These are phyloP conservation scores for Dendryphion nanum DNA, from an alignment of 2,329 filamentous ascomycete genomes.

Conservation along the genomic window DNA sequence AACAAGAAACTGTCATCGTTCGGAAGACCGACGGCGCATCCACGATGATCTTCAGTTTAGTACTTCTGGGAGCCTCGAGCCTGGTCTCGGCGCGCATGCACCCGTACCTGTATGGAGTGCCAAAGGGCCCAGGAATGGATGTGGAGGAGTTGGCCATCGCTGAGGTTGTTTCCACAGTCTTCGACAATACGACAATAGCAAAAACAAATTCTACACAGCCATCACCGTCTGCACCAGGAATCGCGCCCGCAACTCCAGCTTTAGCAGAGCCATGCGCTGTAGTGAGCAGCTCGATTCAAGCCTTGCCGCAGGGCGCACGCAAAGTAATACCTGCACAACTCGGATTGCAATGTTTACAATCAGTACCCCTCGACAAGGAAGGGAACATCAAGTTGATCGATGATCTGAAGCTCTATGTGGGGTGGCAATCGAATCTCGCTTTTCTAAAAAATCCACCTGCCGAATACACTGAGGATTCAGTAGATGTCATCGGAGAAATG, in stretches of 20 bases:
- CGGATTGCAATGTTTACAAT: conserved; percentile 32
- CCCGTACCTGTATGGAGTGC: conserved; percentile 35
- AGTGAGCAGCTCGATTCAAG: conserved; percentile 24
- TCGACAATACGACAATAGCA: conserved; percentile 11
- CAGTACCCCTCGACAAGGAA: conserved; percentile 36
- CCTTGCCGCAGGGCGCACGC: conserved; percentile 23
- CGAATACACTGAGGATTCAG: conserved; percentile 35
- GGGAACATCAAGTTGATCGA: conserved; percentile 33
- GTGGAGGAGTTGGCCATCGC: conserved; percentile 25
- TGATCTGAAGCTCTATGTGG: conserved; percentile 33
- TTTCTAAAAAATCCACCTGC: conserved; percentile 40
- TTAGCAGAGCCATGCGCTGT: conserved; percentile 32
- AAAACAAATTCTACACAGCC: conserved; percentile 12
- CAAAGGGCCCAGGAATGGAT: conserved; percentile 24
- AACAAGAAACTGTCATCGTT: too few species aligned
- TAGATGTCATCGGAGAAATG: conserved; percentile 40
- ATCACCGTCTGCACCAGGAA: conserved; percentile 12
- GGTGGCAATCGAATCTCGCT: conserved; percentile 41
- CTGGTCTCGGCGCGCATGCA: conserved; percentile 18
- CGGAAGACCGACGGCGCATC: too few species aligned
- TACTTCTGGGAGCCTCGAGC: conserved; percentile 19
- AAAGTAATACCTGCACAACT: conserved; percentile 34
- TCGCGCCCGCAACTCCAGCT: conserved; percentile 13
- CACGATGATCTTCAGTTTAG: too few species aligned
- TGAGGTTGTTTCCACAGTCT: conserved; percentile 12